phyloP scores from a whole-genome alignment of 352 stramenopile genomes.

The Phytophthora melonis region DNA sequence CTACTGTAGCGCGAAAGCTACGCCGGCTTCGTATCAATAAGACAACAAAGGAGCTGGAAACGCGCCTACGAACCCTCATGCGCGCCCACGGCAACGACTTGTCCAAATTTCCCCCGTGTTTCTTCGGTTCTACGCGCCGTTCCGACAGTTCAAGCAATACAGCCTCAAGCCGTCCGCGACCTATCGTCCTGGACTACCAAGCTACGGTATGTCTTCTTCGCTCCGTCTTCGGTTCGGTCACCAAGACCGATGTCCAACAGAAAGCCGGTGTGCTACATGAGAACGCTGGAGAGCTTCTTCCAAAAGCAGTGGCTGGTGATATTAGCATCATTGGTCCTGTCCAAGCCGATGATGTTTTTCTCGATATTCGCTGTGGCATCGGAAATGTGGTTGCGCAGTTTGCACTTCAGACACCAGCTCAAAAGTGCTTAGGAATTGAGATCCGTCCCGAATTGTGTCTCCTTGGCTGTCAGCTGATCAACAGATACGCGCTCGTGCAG shows the following conservation, averaged over 20 bases:
- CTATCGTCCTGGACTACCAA: neutral
- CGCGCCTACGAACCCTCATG: constrained; percentile 15
- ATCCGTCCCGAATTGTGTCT: constrained; percentile 1
- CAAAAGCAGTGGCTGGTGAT: neutral
- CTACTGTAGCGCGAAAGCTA: constrained; percentile 5
- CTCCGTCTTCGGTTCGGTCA: constrained; percentile 8
- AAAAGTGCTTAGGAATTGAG: constrained; percentile 7
- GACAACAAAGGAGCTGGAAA: constrained; percentile 12
- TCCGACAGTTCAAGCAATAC: too few species aligned
- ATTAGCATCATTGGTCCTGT: neutral
- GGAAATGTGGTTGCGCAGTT: constrained; percentile 8
- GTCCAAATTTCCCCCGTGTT: constrained; percentile 6
- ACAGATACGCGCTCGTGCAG: constrained; percentile 6
- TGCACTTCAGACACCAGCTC: neutral
- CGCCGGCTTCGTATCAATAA: constrained; percentile 2
- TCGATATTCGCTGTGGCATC: constrained; percentile 16
- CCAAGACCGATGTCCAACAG: constrained; percentile 4
- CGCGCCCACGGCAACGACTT: constrained; percentile 7
- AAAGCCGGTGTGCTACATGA: constrained; percentile 15
- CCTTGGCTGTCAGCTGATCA: constrained; percentile 3
- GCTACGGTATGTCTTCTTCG: constrained; percentile 5
- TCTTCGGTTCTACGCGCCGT: neutral
- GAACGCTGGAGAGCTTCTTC: constrained; percentile 8
- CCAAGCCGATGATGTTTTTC: constrained; percentile 2
- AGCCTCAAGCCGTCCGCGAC: neutral